phyloP scores from a whole-genome alignment of 192 early-diverging fungal genomes.

The Coemansia aciculifera region DNA sequence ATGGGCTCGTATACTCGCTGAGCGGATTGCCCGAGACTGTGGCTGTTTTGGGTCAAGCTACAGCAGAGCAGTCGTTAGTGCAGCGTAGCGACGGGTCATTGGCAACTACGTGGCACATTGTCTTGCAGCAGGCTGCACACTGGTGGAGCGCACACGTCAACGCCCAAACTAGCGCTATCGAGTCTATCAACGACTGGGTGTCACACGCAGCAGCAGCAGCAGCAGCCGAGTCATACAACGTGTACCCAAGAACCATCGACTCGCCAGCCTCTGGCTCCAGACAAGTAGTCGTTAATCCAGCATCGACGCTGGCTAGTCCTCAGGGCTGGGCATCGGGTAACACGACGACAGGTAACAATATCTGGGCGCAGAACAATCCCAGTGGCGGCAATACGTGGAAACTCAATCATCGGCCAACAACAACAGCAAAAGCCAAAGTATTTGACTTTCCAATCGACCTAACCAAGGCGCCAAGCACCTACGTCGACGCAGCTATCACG shows the following conservation, averaged over 20 bases:
- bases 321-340: no score
- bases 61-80: slow-evolving; percentile 64
- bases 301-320: neutral
- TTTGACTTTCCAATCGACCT: slow-evolving; percentile 81
- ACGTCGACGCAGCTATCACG: slow-evolving; percentile 78
- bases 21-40: neutral
- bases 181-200: slow-evolving; percentile 83
- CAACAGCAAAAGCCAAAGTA: slow-evolving; percentile 17
- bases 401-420: slow-evolving; percentile 76
- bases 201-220: neutral
- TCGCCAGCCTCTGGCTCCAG: neutral
- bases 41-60: slow-evolving; percentile 57
- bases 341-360: slow-evolving; percentile 75
- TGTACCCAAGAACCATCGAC: slow-evolving; percentile 10
- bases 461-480: slow-evolving; percentile 62
- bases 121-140: slow-evolving; percentile 75
- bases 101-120: slow-evolving; percentile 77
- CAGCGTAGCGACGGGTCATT: slow-evolving; percentile 60
- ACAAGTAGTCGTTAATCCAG: neutral
- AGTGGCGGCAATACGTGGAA: slow-evolving; percentile 70
- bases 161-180: slow-evolving; percentile 59
- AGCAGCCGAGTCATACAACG: slow-evolving; percentile 19
- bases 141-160: slow-evolving; percentile 78
- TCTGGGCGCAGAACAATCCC: slow-evolving; percentile 84
- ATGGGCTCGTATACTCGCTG: slow-evolving; percentile 8